These are phyloP conservation scores for Mortierella sp. DNA, from an alignment of 371 early-diverging fungal species.

Conservation along the genomic window DNA sequence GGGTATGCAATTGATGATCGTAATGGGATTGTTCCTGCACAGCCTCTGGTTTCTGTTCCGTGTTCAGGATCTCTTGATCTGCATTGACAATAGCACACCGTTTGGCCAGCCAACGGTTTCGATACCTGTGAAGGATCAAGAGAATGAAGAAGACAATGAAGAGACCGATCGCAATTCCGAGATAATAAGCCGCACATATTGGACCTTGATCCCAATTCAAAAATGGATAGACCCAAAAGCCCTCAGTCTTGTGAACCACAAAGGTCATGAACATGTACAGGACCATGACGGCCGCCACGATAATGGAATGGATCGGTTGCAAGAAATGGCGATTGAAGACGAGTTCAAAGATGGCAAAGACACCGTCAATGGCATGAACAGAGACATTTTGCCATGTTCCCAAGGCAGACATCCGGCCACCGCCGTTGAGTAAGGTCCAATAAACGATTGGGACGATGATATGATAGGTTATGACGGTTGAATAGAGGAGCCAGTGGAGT, in stretches of 20 bases:
- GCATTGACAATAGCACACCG: constrained; percentile 30
- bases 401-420: neutral
- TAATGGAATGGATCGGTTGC: constrained; percentile 55
- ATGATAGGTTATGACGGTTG: constrained; percentile 34
- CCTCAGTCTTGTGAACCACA: constrained; percentile 59
- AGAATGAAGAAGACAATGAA: constrained; percentile 59
- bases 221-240: constrained; percentile 66
- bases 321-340: constrained; percentile 62
- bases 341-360: constrained; percentile 63
- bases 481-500: constrained; percentile 38
- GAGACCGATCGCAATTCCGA: constrained; percentile 55
- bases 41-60: too few species aligned
- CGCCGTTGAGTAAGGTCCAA: constrained; percentile 56
- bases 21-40: too few species aligned
- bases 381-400: constrained; percentile 59
- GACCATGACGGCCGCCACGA: constrained; percentile 56
- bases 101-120: constrained; percentile 27
- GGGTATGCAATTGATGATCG: too few species aligned
- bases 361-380: constrained; percentile 65
- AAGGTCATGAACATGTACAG: constrained; percentile 66
- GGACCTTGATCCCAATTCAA: constrained; percentile 64
- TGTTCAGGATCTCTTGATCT: too few species aligned
- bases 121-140: constrained; percentile 56
- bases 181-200: constrained; percentile 58
- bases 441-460: constrained; percentile 69